Percentiles rank a stretch among this genome's conserved stretches.
Evolutionary conservation across 2,329 filamentous ascomycete species (phyloP).

Genomic region (Teratosphaeria nubilosa): DNA sequence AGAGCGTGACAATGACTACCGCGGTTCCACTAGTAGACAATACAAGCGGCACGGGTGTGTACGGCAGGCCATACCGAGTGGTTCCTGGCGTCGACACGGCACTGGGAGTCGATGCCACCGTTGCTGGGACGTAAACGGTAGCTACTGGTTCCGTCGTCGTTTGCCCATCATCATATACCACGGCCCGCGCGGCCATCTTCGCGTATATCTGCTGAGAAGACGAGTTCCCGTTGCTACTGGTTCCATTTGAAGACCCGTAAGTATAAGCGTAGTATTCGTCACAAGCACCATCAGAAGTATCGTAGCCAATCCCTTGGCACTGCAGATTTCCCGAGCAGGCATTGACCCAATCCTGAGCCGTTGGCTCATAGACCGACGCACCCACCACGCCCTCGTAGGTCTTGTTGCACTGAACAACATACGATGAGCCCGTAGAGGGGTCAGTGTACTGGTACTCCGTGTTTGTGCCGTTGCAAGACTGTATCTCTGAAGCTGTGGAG

Average conservation of each 20-base stretch:
- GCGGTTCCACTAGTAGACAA: background rate
- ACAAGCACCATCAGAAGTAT: background rate
- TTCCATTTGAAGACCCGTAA: background rate
- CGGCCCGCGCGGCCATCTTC: background rate
- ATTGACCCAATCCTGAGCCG: background rate
- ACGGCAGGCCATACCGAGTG: background rate
- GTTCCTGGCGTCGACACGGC: background rate
- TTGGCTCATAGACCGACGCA: background rate
- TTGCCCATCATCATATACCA: background rate
- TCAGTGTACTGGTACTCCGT: background rate
- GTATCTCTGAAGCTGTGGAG: background rate
- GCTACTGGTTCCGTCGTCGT: background rate
- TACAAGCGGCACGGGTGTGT: background rate
- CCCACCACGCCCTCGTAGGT: background rate
- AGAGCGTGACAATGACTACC: background rate
- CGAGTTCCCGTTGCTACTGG: background rate
- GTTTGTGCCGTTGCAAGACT: background rate
- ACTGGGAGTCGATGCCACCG: background rate
- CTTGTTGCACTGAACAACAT: constrained; percentile 1
- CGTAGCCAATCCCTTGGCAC: background rate
- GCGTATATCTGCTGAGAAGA: background rate
- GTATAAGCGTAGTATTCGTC: background rate
- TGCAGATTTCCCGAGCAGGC: background rate
- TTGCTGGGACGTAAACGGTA: background rate
- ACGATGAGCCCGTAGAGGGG: background rate